A percentile compares a stretch with the other conserved stretches of the same genome.
Conservation (phyloP, 305 asterid genomes). For the Euphrasia arctica region DNA sequence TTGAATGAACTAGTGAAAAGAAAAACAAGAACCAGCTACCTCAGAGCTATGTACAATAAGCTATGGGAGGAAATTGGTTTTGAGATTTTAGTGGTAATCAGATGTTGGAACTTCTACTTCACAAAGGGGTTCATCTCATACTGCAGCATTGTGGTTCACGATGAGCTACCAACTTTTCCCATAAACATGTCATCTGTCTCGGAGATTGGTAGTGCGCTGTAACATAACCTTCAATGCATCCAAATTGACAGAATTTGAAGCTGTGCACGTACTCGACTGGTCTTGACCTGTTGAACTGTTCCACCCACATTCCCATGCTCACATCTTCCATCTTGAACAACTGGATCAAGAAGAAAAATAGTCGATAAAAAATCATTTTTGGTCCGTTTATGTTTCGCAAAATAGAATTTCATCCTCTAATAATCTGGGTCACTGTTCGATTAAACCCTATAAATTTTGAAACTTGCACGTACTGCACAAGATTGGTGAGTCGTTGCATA, state of each 20-base stretch:
- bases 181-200: slow-evolving; percentile 87
- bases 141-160: slow-evolving; percentile 78
- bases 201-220: slow-evolving; percentile 98
- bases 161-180: slow-evolving; percentile 62
- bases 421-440: neutral
- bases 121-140: slow-evolving; percentile 52
- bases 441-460: neutral
- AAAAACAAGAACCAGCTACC: slow-evolving; percentile 22
- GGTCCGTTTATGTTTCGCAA: neutral
- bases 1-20: slow-evolving; percentile 27
- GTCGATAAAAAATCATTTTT: slow-evolving; percentile 4
- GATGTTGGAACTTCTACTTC: slow-evolving; percentile 19
- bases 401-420: neutral
- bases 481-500: neutral
- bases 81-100: neutral
- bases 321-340: slow-evolving; percentile 99
- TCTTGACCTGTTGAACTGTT: slow-evolving; percentile 62
- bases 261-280: slow-evolving; percentile 73
- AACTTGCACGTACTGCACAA: neutral
- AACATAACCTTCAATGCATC: slow-evolving; percentile 74
- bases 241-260: slow-evolving; percentile 91
- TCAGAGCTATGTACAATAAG: slow-evolving; percentile 33
- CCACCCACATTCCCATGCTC: slow-evolving; percentile 99
- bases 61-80: neutral
- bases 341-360: slow-evolving; percentile 34